Percentiles rank a stretch among this genome's conserved stretches.
These are phyloP conservation scores for Botrytis medusae DNA, from an alignment of 2,329 filamentous ascomycete genomes.

Conservation along the genomic window DNA sequence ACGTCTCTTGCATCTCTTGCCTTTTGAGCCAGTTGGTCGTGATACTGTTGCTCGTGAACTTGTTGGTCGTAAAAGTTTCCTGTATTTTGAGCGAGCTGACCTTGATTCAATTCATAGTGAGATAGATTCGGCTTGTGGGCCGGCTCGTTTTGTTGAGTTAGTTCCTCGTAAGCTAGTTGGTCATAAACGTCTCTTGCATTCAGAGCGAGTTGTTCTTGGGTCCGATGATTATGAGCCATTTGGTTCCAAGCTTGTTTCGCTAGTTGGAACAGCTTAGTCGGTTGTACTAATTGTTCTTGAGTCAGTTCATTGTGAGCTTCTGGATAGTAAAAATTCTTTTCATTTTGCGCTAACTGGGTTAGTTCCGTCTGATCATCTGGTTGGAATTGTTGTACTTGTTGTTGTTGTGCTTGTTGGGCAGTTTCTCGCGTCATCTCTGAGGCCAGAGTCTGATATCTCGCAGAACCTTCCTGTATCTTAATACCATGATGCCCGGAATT, in stretches of 20 bases:
- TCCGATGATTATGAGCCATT: background rate
- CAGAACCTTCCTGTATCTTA: background rate
- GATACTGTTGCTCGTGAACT: no score
- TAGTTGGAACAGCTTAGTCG: background rate
- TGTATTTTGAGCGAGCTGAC: no score
- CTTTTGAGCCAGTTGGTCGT: no score
- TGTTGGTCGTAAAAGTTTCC: no score
- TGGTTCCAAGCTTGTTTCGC: background rate
- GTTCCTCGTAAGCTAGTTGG: background rate
- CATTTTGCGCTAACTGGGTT: background rate
- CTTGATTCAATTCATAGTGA: background rate
- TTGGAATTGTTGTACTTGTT: background rate
- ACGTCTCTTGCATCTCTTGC: no score
- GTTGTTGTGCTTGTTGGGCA: background rate
- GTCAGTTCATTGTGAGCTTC: background rate
- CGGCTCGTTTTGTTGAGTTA: background rate
- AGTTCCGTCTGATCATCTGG: rapidly evolving
- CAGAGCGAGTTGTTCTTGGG: background rate
- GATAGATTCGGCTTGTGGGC: background rate
- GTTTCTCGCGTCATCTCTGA: background rate
- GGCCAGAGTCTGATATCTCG: background rate
- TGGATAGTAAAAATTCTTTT: background rate
- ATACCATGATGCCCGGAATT: background rate
- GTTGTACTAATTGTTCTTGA: background rate
- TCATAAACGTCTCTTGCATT: background rate